phyloP scores from a whole-genome alignment of 2,329 filamentous ascomycete genomes.

The Fusarium sp. region DNA sequence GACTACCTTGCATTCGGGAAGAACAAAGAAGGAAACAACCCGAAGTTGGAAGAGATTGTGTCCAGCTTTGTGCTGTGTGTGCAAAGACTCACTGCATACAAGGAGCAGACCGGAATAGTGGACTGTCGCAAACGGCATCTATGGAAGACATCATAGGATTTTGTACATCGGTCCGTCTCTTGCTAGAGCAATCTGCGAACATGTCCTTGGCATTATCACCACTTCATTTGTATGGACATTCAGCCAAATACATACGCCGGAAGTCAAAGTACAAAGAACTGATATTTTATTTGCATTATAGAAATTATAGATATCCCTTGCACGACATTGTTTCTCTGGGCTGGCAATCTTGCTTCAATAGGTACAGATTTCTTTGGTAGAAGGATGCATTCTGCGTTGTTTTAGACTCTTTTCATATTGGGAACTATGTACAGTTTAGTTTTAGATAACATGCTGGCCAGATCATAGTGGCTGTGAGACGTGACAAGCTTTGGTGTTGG shows the following conservation, averaged over 20 bases:
- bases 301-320: too few relatives aligned
- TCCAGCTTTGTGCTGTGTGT: background rate
- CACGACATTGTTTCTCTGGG: too few relatives aligned
- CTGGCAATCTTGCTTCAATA: background rate
- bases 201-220: too few relatives aligned
- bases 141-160: background rate
- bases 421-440: rapidly evolving
- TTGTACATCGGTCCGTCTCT: rapidly evolving
- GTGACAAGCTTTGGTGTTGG: background rate
- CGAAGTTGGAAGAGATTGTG: background rate
- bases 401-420: too few relatives aligned
- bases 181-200: too few relatives aligned
- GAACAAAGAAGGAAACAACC: background rate
- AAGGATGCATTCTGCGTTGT: too few relatives aligned
- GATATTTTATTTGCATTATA: too few relatives aligned
- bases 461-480: too few relatives aligned
- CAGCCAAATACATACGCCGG: too few relatives aligned
- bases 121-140: background rate
- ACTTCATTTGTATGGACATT: too few relatives aligned
- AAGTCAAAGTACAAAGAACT: too few relatives aligned
- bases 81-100: background rate
- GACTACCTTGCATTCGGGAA: background rate
- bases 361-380: rapidly evolving
- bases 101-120: background rate
- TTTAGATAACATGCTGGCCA: rapidly evolving